Base-by-base conservation (phyloP, 1,284 basidiomycete species). In the Neolentinus lepideus region DNA sequence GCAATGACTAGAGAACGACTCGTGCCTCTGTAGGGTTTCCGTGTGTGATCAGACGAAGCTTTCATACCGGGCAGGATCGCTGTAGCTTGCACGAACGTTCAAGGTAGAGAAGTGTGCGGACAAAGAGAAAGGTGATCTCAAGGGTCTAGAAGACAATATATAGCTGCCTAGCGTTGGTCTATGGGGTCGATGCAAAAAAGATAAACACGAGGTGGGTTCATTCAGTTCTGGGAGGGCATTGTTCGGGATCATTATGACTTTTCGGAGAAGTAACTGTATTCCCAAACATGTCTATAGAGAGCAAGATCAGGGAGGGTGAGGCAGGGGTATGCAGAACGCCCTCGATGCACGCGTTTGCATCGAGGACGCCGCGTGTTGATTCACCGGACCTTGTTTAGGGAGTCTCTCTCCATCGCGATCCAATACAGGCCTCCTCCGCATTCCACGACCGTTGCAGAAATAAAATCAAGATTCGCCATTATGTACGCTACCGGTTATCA, bases 21-120 rank as follows among this genome's bases (percentile, higher is more conserved):
- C 12, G 74, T 64, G 53, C 88, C 87, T 12, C 69, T 74, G 66
- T 88, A 90, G 24, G 87, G 86, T 67, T 88, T 89, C 56, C 88
- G 78, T 61, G 79, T 83, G 66, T 84, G 29, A 81, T 55, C 62
- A 63, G 24, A 66, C 61, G 60, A 67, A 21, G 47, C 24, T 50
- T 54, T 52, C 26, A 33, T 52, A 16, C 43, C 43, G 16, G 43
- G 47, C 16, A 11, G 4, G 8, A 50, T 6, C 47, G 24, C 47
- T 25, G 27, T 31, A 12, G 29, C 14, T 6, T 26, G 24, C 47
- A 50, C 24, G 16, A 26, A 16, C 8, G 47, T 50, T 29, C 14
- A 22, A 24, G 47, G 14, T 50, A 50, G 47, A 26, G 47, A 50
- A 21, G 27, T 50, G 12, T 26, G 11, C 22, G 47, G 27, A 50